Evolutionary conservation across 2,329 filamentous ascomycete genomes (phyloP), one percentile per base, ranked within the genome.

Genomic region (Calonectria montana): DNA sequence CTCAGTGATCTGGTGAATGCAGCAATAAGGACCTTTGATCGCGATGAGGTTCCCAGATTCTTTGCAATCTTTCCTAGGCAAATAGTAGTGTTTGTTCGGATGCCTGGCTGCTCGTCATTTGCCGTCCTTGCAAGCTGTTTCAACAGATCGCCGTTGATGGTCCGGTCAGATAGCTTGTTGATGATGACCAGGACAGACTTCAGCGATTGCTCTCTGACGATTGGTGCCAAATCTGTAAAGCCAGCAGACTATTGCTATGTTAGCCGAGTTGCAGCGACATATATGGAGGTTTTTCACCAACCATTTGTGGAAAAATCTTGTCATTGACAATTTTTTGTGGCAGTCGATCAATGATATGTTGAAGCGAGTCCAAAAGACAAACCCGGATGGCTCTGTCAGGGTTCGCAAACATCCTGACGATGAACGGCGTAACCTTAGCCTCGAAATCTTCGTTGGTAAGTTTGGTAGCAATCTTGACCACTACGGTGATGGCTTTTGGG

Each of bases 51-150:
- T 2, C 95, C 94, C 1, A 99, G 87, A 78, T 97, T 94, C 78
- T 95, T 96, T 16, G 97, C 96, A 77, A 99, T 98, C 80, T 98
- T 98, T 25, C 97, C 97, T 0, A 99, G 86, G 81, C 96, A 98
- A 68, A 99, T 99, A 1, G 97, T 99, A 0, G 97, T 99, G 82
- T 99, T 99, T 10, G 97, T 99, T 73, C 97, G 91, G 75, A 99
- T 99, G 0, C 97, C 97, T 1, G 97, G 95, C 80, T 99, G 96
- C 78, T 98, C 97, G 74, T 99, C 97, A 78, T 98, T 99, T 55
- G 97, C 95, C 1, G 96, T 98, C 82, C 97, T 98, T 50, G 97
- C 97, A 31, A 99, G 88, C 80, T 97, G 93, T 78, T 94, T 94
- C 25, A 99, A 86, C 13, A 99, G 88, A 77, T 99, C 97, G 66